These are phyloP conservation scores for Senna tora DNA, from an alignment of 306 rosid species.

Conservation along the genomic window DNA sequence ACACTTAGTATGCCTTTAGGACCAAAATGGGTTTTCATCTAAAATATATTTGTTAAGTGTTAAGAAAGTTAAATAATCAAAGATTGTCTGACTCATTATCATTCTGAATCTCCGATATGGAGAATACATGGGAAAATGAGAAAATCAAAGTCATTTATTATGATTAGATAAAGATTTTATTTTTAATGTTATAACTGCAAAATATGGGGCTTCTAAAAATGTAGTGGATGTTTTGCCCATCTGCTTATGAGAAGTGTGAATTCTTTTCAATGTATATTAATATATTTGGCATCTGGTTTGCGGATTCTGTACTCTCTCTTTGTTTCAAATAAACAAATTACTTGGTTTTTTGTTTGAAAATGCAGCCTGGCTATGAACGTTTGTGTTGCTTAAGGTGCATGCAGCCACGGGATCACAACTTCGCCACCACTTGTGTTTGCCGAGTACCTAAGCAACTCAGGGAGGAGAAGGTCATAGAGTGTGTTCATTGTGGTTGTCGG, in stretches of 20 bases:
- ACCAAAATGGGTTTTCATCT: too few relatives aligned
- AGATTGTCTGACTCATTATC: neutral
- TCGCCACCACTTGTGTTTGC: slow-evolving; percentile 88
- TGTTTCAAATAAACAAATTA: neutral
- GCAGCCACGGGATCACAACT: slow-evolving; percentile 91
- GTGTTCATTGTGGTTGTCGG: slow-evolving; percentile 87
- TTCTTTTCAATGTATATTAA: neutral
- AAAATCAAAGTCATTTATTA: neutral
- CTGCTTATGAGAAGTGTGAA: neutral
- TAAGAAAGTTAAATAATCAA: neutral
- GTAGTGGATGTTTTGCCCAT: neutral
- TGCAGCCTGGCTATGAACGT: slow-evolving; percentile 93
- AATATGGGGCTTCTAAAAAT: too few relatives aligned
- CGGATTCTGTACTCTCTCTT: neutral
- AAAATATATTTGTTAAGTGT: neutral
- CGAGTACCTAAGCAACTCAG: slow-evolving; percentile 90
- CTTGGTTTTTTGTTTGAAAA: slow-evolving; percentile 23
- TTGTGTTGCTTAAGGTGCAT: slow-evolving; percentile 90
- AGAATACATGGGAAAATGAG: neutral
- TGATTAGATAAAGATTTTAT: neutral
- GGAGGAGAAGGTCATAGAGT: slow-evolving; percentile 87
- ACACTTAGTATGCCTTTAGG: too few relatives aligned
- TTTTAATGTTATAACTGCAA: too few relatives aligned
- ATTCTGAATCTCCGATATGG: neutral
- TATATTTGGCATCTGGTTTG: neutral